Evolutionary conservation across 441 rosid species (phyloP), one percentile per base, ranked within the genome.

Genomic region (Oxalis stricta): DNA sequence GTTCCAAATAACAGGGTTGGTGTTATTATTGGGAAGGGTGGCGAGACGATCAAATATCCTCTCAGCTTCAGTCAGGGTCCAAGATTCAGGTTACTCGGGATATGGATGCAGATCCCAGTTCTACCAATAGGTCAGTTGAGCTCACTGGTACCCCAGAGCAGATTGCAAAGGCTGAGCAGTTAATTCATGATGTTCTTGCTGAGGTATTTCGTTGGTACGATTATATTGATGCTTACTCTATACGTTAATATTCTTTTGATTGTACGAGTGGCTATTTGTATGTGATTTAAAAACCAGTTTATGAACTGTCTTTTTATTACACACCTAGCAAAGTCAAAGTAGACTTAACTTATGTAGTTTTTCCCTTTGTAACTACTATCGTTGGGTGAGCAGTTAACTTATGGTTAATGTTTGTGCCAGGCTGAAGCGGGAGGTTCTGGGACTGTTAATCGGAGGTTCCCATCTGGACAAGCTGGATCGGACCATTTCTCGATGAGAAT

Each of bases 11-110:
- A 66, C 41, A 77, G 96, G 73, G 96, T 91, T 54, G 99, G 99
- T 46, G 99, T 91, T 50, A 81, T 91, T 18, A 91, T 91, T 64
- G 99, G 99, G 0, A 91, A 83, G 71, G 78, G 79, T 38, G 99
- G 99, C 14, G 99, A 91, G 58, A 91, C 99, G 17, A 91, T 91
- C 29, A 91, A 91, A 64, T 70, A 70, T 70, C 95, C 86, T n/a
- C n/a, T 51, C 99, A 91, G 56, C 56, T 63, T 47, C 91, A 83
- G 41, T 91, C 96, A 43, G 99, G 99, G 24, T 95, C 99, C 1
- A 91, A 91, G 72, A 91, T 91, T 79, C 96, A 86, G 72, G 85
- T 91, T 39, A 88, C 96, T 2, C 64, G 99, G 12, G 99, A 91
- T 64, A 72, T 72, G 73, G 96, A 91, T 66, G 77, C 96, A 0